Base-by-base conservation (phyloP, 2,329 filamentous ascomycete genomes). In the Beauveria caledonica region DNA sequence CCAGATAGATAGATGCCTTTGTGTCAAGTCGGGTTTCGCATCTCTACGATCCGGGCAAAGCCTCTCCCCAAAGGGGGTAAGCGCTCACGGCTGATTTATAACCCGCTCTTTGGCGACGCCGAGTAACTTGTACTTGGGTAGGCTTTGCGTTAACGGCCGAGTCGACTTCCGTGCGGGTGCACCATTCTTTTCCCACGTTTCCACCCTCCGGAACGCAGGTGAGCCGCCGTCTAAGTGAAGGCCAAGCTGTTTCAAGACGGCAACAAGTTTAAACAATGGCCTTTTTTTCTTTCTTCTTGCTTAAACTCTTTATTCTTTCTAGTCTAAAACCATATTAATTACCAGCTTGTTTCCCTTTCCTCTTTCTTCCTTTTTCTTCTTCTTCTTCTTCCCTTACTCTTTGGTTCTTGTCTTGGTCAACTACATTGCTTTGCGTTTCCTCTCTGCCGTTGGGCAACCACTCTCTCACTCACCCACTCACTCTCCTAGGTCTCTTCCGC, bases 211-310 rank as follows among this genome's bases (percentile, higher is more conserved):
- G 58, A 60, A 60, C 23, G 17, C 15, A 15, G 19, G 29, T 19
- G 21, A 60, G 58, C 58, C 58, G 58, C 49, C 40, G 25, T 45
- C 23, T 46, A 46, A 44, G 50, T 54, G 36, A 54, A 3, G 58
- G 42, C 50, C 58, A 54, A 54, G 58, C 10, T 46, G 58, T 60
- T 60, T 60, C 58, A 60, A 13, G 27, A 44, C 21, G 11, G 23
- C 23, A 9, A 9, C 51, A 44, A 42, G 29, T 39, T 60, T 42
- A 29, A 51, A 5, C 42, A 45, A 45, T 27, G 25, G 17, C 40
- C n/a, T 7, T 46, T 21, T 3, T 33, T 11, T 33, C 10, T 13
- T 33, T 33, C 1, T n/a, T n/a, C n/a, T n/a, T n/a, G n/a, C n/a
- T n/a, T n/a, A n/a, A 13, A 33, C 29, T 13, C 29, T 33, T 33